Conservation (phyloP, 805 yeast species). For the Debaryomyces castellii region DNA sequence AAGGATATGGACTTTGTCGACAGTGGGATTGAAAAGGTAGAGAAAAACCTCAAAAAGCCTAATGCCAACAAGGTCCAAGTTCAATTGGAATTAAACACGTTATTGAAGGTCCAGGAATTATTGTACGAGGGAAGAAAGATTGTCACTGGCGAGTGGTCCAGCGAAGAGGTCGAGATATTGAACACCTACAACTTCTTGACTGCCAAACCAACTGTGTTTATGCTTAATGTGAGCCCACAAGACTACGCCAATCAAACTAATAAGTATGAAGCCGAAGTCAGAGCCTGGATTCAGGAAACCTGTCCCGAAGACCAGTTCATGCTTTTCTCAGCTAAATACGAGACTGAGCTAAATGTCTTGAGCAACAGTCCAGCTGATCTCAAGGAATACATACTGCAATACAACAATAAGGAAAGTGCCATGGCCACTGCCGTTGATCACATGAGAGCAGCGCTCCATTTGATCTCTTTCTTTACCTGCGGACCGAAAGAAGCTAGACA, state of each 20-base stretch:
- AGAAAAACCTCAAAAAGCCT: conserved; percentile 29
- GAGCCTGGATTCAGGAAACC: conserved; percentile 64
- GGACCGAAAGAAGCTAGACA: conserved; percentile 84
- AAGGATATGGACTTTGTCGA: conserved; percentile 66
- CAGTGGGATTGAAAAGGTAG: conserved; percentile 34
- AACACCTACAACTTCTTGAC: conserved; percentile 75
- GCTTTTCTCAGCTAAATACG: conserved; percentile 49
- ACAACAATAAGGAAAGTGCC: conserved; percentile 43
- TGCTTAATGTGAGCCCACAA: conserved; percentile 69
- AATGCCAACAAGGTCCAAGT: conserved; percentile 21
- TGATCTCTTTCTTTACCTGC: conserved; percentile 85
- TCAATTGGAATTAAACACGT: conserved; percentile 26
- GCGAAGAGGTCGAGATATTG: conserved; percentile 63
- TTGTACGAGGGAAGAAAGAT: conserved; percentile 57
- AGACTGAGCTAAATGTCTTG: conserved; percentile 35
- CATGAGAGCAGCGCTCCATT: conserved; percentile 66
- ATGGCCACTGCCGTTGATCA: conserved; percentile 61
- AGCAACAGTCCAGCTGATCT: conserved; percentile 18
- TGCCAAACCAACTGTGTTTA: conserved; percentile 82
- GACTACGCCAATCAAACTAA: conserved; percentile 60
- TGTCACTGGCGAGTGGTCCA: conserved; percentile 58
- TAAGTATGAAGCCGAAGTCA: conserved; percentile 50
- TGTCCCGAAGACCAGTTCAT: conserved; percentile 55
- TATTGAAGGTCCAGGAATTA: conserved; percentile 31
- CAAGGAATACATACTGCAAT: conserved; percentile 13